Base-by-base conservation (phyloP, 129 eudicot species). In the Gnaphalium uliginosum region DNA sequence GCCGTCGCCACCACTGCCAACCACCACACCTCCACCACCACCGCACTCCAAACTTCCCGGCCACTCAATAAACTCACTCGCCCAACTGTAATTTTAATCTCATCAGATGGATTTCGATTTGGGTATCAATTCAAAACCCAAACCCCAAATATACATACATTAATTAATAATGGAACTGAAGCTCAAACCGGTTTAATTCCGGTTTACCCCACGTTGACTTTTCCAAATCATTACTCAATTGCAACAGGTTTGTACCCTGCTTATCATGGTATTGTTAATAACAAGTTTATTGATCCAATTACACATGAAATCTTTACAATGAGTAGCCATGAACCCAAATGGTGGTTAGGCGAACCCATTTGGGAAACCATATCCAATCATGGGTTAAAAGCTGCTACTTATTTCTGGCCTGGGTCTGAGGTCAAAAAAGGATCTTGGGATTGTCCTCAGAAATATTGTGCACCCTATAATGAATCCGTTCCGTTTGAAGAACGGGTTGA, bases 351-450 rank as follows among this genome's bases (percentile, higher is more conserved):
- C 21, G 93, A 90, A 46, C 96, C 96, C 17, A 67, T 88, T 1
- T 90, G 96, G 96, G 96, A 90, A 83, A 90, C 90, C 8, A 79
- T 90, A 1, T 73, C 65, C 6, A 90, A 90, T 58, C 87, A 84
- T n/a, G 93, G 93, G 5, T 57, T 87, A 75, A 85, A 77, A 69
- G 89, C 96, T 22, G 85, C 96, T 0, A 85, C 96, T 0, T 90
- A 84, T 62, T 90, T 90, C 81, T 90, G 96, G 96, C 93, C 93
- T 5, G 96, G 96, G 13, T 85, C 93, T 32, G 96, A 87, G 85
- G 96, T 90, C 26, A 71, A 74, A 17, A 87, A 87, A 48, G 92
- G 93, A n/a, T 75, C 82, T 37, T 90, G 96, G 96, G 62, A 60
- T 30, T 90, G 96, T 25, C 93, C 93, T 2, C 27, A 24, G 25